Base-by-base conservation (phyloP, 495 filamentous ascomycete species). In the Pseudoneurospora amorphoporcata region DNA sequence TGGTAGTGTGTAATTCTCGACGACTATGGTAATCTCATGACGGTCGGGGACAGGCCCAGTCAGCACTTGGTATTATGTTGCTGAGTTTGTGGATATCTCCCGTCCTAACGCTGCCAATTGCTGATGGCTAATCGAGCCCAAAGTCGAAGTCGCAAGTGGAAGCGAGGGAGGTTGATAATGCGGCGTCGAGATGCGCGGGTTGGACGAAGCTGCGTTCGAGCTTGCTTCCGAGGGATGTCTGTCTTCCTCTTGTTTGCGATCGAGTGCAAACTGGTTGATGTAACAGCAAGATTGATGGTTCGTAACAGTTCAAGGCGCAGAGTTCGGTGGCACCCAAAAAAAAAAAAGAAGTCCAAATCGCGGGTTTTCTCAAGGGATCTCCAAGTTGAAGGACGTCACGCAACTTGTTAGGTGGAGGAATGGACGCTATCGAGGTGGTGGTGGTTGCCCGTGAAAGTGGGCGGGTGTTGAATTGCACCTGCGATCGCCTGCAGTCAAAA, bases 1-100 rank as follows among this genome's bases (percentile, higher is more conserved):
- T 40, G 68, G n/a, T 39, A 35, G 72, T 68, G 2, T 69, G 16
- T 69, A 38, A 40, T 17, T 39, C 12, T 41, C 37, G 40, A 14
- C 6, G 29, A 72, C 61, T 78, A 78, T 76, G 53, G 12, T 61
- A 61, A 35, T 32, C 39, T 69, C 73, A 75, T 81, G 43, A 40
- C 68, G 41, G 70, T 9, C 41, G 43, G 45, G 8, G 23, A 39
- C 0, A 61, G 12, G 29, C 23, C 53, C n/a, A n/a, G n/a, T n/a
- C 53, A 32, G 53, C 23, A 61, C 53, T 61, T 61, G 23, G 53
- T 53, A 9, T 23, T 29, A 53, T 10, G 1, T 29, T 9, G 45
- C 19, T 6, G 45, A 29, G 45, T 29, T 53, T 9, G 19, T 53
- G 1, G 19, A 12, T 29, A 16, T 16, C 3, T 61, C 29, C n/a